Percentiles rank a stretch among this genome's conserved stretches.
Conservation (phyloP, 1,139 yeast genomes). For the Kodamaea arcana region DNA sequence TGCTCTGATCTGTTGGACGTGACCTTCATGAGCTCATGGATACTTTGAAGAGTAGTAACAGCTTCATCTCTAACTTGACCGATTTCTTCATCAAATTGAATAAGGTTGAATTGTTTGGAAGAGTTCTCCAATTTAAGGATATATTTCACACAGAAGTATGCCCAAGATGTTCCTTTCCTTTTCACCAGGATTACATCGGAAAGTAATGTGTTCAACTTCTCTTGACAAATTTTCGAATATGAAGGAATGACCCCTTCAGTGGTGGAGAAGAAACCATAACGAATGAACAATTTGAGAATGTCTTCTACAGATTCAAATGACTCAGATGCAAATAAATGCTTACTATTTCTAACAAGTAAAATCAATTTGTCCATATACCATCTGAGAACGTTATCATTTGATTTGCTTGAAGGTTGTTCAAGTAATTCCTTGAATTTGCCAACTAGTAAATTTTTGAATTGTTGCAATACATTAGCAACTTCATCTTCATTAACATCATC, state of each 20-base stretch:
- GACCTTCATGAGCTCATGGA: conserved; percentile 26
- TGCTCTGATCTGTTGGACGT: conserved; percentile 18
- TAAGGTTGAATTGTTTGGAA: conserved; percentile 25
- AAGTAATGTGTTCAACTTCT: conserved; percentile 62
- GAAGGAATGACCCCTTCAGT: conserved; percentile 13
- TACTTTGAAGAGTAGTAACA: conserved; percentile 43
- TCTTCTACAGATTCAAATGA: conserved; percentile 40
- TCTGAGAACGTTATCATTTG: conserved; percentile 46
- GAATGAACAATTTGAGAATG: conserved; percentile 49
- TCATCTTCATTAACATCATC: conserved; percentile 14
- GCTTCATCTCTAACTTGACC: conserved; percentile 48
- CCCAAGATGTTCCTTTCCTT: conserved; percentile 57
- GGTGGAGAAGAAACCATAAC: conserved; percentile 51
- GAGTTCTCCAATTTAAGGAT: conserved; percentile 24
- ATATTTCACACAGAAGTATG: conserved; percentile 37
- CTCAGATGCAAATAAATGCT: conserved; percentile 17
- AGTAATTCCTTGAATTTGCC: conserved; percentile 20
- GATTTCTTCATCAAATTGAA: conserved; percentile 55
- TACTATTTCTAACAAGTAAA: conserved; percentile 51
- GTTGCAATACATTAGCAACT: conserved; percentile 13
- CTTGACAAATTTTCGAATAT: conserved; percentile 42
- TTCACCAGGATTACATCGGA: conserved; percentile 51
- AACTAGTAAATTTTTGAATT: conserved; percentile 23
- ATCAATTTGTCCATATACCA: conserved; percentile 70
- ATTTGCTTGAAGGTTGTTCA: conserved; percentile 12